Evolutionary conservation across 768 basidiomycete species (phyloP).

Genomic region (Amanita phalloides): DNA sequence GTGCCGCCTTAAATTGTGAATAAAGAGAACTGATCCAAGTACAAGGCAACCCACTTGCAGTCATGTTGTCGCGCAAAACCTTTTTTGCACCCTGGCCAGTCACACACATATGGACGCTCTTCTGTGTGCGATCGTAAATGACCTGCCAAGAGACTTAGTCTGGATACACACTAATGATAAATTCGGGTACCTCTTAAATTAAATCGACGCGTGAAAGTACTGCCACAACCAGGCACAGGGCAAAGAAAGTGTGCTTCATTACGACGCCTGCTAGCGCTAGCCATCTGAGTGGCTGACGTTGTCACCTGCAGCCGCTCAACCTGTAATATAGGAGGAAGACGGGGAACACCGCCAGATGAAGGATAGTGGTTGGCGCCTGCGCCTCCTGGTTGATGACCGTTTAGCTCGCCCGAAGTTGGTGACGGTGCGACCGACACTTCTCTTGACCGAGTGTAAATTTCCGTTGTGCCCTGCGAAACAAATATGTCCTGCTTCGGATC

Average conservation of each 20-base stretch:
- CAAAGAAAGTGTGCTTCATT: constrained; percentile 91
- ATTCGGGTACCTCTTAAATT: constrained; percentile 60
- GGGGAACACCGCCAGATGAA: constrained; percentile 37
- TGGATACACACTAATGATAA: neutral
- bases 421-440: constrained; percentile 22
- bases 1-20: constrained; percentile 44
- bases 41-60: constrained; percentile 66
- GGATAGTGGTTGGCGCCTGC: constrained; percentile 49
- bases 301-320: constrained; percentile 95
- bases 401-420: constrained; percentile 20
- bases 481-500: constrained; percentile 32
- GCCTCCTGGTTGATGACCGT: constrained; percentile 18
- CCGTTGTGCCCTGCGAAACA: constrained; percentile 42
- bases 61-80: constrained; percentile 94
- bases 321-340: constrained; percentile 76
- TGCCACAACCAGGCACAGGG: constrained; percentile 91
- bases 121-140: constrained; percentile 94
- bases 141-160: constrained; percentile 31
- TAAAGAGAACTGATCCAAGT: constrained; percentile 2
- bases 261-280: constrained; percentile 79
- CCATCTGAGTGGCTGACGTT: constrained; percentile 86
- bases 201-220: constrained; percentile 93
- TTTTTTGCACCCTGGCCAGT: constrained; percentile 91
- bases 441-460: constrained; percentile 41
- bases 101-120: constrained; percentile 88